Percentiles rank a stretch among this genome's conserved stretches.
Evolutionary conservation across 208 protist genomes (phyloP).

Genomic region (Endotrypanum monterogeii): DNA sequence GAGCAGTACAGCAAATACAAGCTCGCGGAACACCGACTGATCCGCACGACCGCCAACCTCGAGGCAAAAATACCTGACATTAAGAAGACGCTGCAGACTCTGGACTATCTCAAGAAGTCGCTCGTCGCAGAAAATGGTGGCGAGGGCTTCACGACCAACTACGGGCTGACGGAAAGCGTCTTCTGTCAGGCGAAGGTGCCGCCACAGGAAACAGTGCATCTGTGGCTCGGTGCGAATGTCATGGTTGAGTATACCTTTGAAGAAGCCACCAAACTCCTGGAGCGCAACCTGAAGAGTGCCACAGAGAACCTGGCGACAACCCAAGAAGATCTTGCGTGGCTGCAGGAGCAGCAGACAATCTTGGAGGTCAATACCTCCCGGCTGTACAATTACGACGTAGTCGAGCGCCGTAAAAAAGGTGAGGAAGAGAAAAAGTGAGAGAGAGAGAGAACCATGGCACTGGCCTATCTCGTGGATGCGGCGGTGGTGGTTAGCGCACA

Average conservation of each 20-base stretch:
- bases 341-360: constrained; percentile 96
- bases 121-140: constrained; percentile 33
- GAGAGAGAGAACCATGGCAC: no score
- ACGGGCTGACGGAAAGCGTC: constrained; percentile 88
- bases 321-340: constrained; percentile 94
- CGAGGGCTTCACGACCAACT: constrained; percentile 73
- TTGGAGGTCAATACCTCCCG: constrained; percentile 95
- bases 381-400: constrained; percentile 95
- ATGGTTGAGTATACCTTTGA: constrained; percentile 98
- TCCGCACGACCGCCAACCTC: constrained; percentile 80
- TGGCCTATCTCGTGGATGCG: no score
- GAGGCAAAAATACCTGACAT: constrained; percentile 93
- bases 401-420: constrained; percentile 70
- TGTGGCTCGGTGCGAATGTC: constrained; percentile 96
- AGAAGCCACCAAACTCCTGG: constrained; percentile 91
- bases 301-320: constrained; percentile 82
- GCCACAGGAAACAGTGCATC: constrained; percentile 85
- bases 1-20: constrained; percentile 95
- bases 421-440: constrained; percentile 27
- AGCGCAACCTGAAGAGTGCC: constrained; percentile 87
- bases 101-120: constrained; percentile 83
- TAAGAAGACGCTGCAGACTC: constrained; percentile 89
- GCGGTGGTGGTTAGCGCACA: no score
- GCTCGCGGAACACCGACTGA: constrained; percentile 89
- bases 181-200: constrained; percentile 86